Percentiles rank a stretch among this genome's conserved stretches.
These are phyloP conservation scores for Populus hybrid DNA, from an alignment of 441 rosid species.

Conservation along the genomic window DNA sequence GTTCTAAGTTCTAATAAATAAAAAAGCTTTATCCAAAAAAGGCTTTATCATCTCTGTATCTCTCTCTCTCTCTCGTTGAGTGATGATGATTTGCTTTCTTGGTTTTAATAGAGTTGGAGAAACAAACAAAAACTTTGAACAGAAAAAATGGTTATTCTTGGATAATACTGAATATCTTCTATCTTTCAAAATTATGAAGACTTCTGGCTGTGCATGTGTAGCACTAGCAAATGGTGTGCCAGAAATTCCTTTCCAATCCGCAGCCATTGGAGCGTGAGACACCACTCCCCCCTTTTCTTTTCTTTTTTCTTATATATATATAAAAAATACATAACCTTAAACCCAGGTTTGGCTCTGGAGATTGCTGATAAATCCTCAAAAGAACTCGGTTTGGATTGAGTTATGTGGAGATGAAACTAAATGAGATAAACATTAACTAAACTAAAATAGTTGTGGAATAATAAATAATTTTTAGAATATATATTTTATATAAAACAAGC, in stretches of 20 bases:
- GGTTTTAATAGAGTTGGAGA: neutral
- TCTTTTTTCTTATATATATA: no score
- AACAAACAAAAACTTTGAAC: slow-evolving; percentile 9
- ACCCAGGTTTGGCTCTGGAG: no score
- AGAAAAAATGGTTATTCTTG: slow-evolving; percentile 13
- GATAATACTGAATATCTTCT: slow-evolving; percentile 30
- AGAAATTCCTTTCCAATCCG: slow-evolving; percentile 7
- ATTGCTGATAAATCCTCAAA: no score
- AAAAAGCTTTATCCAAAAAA: slow-evolving; percentile 21
- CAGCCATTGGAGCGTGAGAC: neutral
- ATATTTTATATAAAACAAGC: no score
- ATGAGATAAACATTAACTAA: no score
- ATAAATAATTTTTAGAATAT: no score
- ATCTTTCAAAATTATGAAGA: slow-evolving; percentile 12
- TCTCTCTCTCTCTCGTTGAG: neutral
- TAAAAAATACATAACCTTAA: no score
- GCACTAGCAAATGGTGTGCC: slow-evolving; percentile 8
- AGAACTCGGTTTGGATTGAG: no score
- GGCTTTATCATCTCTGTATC: neutral
- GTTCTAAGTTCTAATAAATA: neutral
- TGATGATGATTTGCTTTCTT: slow-evolving; percentile 12
- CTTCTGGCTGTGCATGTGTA: slow-evolving; percentile 10
- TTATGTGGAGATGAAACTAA: no score
- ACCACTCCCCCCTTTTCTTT: neutral
- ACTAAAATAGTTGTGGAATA: no score